Evolutionary conservation across 2,329 filamentous ascomycete species (phyloP).

Genomic region (Saccharata proteae): DNA sequence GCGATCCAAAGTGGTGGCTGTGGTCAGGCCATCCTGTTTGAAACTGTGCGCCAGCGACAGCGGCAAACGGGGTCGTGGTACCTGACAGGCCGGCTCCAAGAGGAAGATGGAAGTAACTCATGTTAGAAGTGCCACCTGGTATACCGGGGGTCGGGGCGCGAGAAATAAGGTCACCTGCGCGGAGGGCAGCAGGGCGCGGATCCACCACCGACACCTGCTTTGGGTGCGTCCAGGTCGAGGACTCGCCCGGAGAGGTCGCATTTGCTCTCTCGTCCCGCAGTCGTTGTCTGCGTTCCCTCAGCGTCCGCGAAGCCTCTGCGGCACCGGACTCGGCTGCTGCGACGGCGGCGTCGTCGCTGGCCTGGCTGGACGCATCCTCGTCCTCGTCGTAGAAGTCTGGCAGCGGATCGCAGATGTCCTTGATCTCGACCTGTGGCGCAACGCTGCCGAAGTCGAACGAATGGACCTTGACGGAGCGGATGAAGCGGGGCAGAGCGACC

Average conservation of each 20-base stretch:
- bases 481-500: slow-evolving; percentile 83
- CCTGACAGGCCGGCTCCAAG: slow-evolving; percentile 60
- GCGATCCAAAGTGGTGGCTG: slow-evolving; percentile 22
- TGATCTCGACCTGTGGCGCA: slow-evolving; percentile 76
- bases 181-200: slow-evolving; percentile 13
- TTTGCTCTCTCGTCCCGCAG: slow-evolving; percentile 13
- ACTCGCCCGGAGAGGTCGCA: slow-evolving; percentile 11
- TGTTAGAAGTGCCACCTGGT: slow-evolving; percentile 61
- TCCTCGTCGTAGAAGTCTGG: slow-evolving; percentile 92
- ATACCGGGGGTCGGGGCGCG: slow-evolving; percentile 43
- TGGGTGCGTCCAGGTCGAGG: slow-evolving; percentile 12
- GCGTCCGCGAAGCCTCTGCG: slow-evolving; percentile 18
- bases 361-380: slow-evolving; percentile 43
- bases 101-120: slow-evolving; percentile 75
- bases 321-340: slow-evolving; percentile 14
- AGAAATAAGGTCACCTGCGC: slow-evolving; percentile 23
- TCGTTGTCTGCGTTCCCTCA: slow-evolving; percentile 18
- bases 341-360: slow-evolving; percentile 14
- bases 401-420: slow-evolving; percentile 91
- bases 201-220: slow-evolving; percentile 13
- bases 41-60: slow-evolving; percentile 60
- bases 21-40: slow-evolving; percentile 37
- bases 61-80: slow-evolving; percentile 66
- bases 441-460: slow-evolving; percentile 84
- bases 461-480: slow-evolving; percentile 89